Percentiles rank a stretch among this genome's conserved stretches.
phyloP scores from a whole-genome alignment of 257 asterid species.

The Fraxinus anomala region DNA sequence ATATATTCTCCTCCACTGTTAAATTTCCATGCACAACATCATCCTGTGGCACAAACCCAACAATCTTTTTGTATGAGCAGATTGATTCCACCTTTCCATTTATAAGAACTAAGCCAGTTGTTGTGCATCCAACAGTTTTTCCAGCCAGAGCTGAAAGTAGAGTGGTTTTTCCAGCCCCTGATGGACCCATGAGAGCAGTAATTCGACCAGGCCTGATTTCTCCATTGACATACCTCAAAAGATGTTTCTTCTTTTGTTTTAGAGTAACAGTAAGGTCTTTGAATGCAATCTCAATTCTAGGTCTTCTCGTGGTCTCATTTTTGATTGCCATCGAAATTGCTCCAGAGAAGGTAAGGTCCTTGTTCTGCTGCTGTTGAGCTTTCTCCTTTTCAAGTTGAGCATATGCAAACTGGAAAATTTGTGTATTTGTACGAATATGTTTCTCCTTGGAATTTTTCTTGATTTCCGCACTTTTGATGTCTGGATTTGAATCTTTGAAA shows the following conservation, averaged over 20 bases:
- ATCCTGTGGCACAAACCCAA: conserved; percentile 97
- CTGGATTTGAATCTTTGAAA: conserved; percentile 36
- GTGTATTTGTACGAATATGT: conserved; percentile 68
- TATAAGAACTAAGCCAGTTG: conserved; percentile 62
- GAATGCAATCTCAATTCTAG: conserved; percentile 64
- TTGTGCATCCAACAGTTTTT: conserved; percentile 77
- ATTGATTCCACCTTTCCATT: conserved; percentile 70
- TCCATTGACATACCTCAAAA: conserved; percentile 76
- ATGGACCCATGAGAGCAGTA: conserved; percentile 98
- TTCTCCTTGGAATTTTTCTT: conserved; percentile 51
- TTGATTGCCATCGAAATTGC: conserved; percentile 65
- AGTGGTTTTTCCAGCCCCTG: conserved; percentile 98
- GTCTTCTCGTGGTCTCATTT: conserved; percentile 53
- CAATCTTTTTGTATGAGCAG: conserved; percentile 73
- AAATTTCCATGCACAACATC: conserved; percentile 94
- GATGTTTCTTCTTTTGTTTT: conserved; percentile 67
- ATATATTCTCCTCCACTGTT: conserved; percentile 95
- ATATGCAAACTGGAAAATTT: conserved; percentile 84
- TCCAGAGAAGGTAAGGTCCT: conserved; percentile 59
- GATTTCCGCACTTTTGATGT: conserved; percentile 31
- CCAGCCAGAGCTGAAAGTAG: conserved; percentile 95
- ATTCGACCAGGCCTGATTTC: conserved; percentile 80
- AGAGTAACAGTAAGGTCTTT: conserved; percentile 72
- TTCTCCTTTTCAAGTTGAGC: conserved; percentile 86
- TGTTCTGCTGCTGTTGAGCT: conserved; percentile 68